Base-by-base conservation (phyloP, 495 filamentous ascomycete species). In the Penicillium coprophilum region DNA sequence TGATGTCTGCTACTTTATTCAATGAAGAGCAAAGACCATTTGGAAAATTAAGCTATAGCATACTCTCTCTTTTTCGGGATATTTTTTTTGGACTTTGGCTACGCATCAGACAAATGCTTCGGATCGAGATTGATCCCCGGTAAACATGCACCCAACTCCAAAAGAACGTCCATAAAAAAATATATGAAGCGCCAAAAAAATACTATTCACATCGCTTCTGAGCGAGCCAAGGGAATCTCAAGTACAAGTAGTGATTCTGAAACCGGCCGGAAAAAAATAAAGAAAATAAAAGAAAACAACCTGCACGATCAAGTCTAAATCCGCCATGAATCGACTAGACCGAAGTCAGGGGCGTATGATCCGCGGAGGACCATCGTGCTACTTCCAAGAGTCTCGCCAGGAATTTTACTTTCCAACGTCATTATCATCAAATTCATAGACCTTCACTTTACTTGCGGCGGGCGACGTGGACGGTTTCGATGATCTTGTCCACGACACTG, bases 401-500 rank as follows among this genome's bases (percentile, higher is more conserved):
- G 50, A 46, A 54, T 46, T 59, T 51, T 60, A 56, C 56, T 62
- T 57, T 59, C 46, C 56, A 57, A 53, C 46, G 40, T 70, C 62
- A 66, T 71, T 56, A 47, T 63, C 57, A 49, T 69, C 50, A 60
- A 46, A 58, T 44, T 60, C 58, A 56, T 60, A 47, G 49, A 50
- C 44, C 28, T 43, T 38, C n/a, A 40, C 51, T 62, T 57, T 77
- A 82, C 66, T 83, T 83, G 6, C n/a, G 32, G 61, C 77, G 79
- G 45, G 78, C 68, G 54, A 71, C 79, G 57, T 95, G 88, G 39
- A 96, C 92, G 24, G 78, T 82, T 45, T 79, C 71, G 64, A 97
- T 96, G 72, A 98, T 97, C 73, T 87, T 90, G 28, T 90, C 86
- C 17, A 98, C 91, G 21, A 97, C 86, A 48, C 80, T 84, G 31